These are phyloP conservation scores for Tuber aestivum DNA, from an alignment of 495 filamentous ascomycete species.

Conservation along the genomic window DNA sequence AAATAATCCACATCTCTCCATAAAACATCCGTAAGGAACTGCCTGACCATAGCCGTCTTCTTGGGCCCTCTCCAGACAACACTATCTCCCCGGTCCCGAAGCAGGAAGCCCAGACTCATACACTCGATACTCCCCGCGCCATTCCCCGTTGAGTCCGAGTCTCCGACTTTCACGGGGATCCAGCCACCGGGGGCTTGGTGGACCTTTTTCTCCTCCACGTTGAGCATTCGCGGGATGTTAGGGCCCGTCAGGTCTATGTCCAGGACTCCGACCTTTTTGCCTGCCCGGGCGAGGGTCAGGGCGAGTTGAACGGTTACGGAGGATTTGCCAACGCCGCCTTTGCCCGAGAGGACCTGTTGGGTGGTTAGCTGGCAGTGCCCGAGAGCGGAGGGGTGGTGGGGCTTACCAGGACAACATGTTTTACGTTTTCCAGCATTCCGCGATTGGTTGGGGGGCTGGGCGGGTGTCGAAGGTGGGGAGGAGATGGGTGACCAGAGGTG, in stretches of 20 bases:
- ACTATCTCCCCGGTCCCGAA: slow-evolving; percentile 74
- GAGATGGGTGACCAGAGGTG: background rate
- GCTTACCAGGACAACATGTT: slow-evolving; percentile 57
- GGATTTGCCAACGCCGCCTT: slow-evolving; percentile 97
- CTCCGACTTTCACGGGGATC: slow-evolving; percentile 60
- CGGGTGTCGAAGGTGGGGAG: background rate
- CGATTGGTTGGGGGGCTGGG: background rate
- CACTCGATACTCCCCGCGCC: slow-evolving; percentile 49
- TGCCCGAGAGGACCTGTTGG: slow-evolving; percentile 77
- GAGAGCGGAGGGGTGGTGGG: slow-evolving; percentile 19
- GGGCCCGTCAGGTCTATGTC: slow-evolving; percentile 95
- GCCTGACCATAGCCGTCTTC: slow-evolving; percentile 97
- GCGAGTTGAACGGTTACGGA: slow-evolving; percentile 93
- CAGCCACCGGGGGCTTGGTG: slow-evolving; percentile 83
- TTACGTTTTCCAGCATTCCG: slow-evolving; percentile 55
- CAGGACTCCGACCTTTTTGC: slow-evolving; percentile 74
- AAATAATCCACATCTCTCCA: slow-evolving; percentile 86
- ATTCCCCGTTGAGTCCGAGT: slow-evolving; percentile 13
- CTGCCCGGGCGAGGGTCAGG: slow-evolving; percentile 76
- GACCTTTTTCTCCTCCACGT: slow-evolving; percentile 80
- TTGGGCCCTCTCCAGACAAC: slow-evolving; percentile 97
- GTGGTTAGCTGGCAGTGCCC: slow-evolving; percentile 18
- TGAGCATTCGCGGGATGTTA: slow-evolving; percentile 89
- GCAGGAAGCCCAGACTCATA: slow-evolving; percentile 90
- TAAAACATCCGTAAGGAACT: slow-evolving; percentile 86